Evolutionary conservation across 2,329 filamentous ascomycete genomes (phyloP).

Genomic region (Verticillium klebahnii): DNA sequence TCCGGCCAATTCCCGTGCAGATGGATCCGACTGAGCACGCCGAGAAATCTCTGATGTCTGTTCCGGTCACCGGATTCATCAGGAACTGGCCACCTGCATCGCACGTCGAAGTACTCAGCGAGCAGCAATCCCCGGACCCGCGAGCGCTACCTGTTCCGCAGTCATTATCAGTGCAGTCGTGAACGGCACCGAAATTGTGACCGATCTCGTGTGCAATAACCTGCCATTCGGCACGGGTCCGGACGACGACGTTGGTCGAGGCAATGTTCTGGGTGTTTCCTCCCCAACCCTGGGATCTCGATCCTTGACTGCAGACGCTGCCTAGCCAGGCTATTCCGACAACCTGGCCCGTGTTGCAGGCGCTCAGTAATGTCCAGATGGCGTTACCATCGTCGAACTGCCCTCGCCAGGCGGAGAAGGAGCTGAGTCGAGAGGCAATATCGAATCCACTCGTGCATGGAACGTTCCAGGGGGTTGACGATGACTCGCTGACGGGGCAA

Average conservation of each 20-base stretch:
- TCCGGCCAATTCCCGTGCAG: conserved; percentile 76
- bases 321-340: conserved; percentile 93
- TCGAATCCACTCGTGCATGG: conserved; percentile 56
- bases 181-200: conserved; percentile 92
- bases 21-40: conserved; percentile 90
- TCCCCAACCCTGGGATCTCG: conserved; percentile 42
- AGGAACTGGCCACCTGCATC: conserved; percentile 76
- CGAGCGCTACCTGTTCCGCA: conserved; percentile 55
- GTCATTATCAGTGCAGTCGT: conserved; percentile 71
- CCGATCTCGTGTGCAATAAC: conserved; percentile 92
- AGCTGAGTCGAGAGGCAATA: conserved; percentile 75
- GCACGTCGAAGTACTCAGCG: conserved; percentile 62
- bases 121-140: conserved; percentile 66
- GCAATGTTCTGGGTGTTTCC: conserved; percentile 67
- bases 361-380: conserved; percentile 87
- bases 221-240: conserved; percentile 79
- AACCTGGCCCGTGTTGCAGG: conserved; percentile 74
- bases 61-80: conserved; percentile 88
- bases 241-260: conserved; percentile 84
- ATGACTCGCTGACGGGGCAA: conserved; percentile 67
- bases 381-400: conserved; percentile 73
- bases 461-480: conserved; percentile 78
- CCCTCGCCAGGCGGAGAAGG: conserved; percentile 87
- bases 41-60: conserved; percentile 74
- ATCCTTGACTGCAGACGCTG: conserved; percentile 66